Conservation (phyloP, 1,284 basidiomycete genomes). For the Macrocybe sp. region DNA sequence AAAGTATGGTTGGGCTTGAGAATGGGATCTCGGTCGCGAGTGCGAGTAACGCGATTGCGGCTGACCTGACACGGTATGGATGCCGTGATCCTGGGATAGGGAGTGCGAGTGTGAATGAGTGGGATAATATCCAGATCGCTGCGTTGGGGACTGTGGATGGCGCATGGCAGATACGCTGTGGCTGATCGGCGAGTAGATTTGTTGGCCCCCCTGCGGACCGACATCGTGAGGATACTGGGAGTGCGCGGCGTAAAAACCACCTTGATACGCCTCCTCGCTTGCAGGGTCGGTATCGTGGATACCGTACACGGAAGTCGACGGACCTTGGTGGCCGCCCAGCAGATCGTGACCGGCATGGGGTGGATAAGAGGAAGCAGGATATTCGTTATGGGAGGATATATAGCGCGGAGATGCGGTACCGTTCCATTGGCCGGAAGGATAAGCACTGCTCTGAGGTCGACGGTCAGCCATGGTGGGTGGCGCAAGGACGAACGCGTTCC, state of each 20-base stretch:
- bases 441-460: constrained; percentile 13
- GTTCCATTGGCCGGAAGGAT: constrained; percentile 12
- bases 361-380: constrained; percentile 12
- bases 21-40: constrained; percentile 17
- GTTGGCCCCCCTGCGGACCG: constrained; percentile 5
- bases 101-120: constrained; percentile 20
- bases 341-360: constrained; percentile 8
- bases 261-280: constrained; percentile 11
- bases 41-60: constrained; percentile 13
- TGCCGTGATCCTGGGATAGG: constrained; percentile 15
- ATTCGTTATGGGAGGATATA: constrained; percentile 6
- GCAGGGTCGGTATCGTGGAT: constrained; percentile 6
- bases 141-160: constrained; percentile 7
- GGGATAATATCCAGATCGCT: constrained; percentile 9
- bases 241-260: constrained; percentile 10
- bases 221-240: constrained; percentile 9
- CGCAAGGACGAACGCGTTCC: constrained; percentile 4
- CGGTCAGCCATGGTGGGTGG: constrained; percentile 14
- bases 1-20: constrained; percentile 15
- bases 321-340: constrained; percentile 7
- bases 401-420: neutral
- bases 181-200: constrained; percentile 8
- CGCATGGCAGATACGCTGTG: constrained; percentile 8
- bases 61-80: constrained; percentile 7
- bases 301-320: constrained; percentile 8